Evolutionary conservation across 2,329 filamentous ascomycete genomes (phyloP), one percentile per base, ranked within the genome.

Genomic region (Drechmeria coniospora): DNA sequence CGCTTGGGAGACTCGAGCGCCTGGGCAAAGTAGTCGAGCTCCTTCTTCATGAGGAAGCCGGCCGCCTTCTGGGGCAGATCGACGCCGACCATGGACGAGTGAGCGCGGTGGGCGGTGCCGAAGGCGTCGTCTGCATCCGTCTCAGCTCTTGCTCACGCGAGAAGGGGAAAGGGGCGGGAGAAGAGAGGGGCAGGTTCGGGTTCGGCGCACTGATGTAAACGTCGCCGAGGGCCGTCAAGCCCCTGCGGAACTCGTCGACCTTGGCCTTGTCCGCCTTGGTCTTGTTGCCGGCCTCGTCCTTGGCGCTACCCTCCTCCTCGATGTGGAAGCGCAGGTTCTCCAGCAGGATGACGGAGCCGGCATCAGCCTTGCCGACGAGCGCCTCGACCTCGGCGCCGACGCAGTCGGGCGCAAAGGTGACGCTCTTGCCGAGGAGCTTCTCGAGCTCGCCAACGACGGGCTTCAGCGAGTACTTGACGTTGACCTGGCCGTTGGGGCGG

Each of bases 41-140:
- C 90, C 70, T 95, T 98, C 79, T 98, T 98, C 69, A 98, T 84
- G 49, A 98, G 75, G 76, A 94, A 98, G 37, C 90, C 90, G 32
- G 87, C 82, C 8, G 90, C 90, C 68, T 93, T 94, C 58, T 95
- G 83, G 43, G 87, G 86, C 26, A 98, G 78, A 42, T 94, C 75
- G 39, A 94, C 71, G 49, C 90, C 90, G 47, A 98, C 90, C 90
- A 98, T 98, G 57, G 87, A 95, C 58, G 84, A 94, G 74, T 98
- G 90, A 26, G 82, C 90, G 56, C 90, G 83, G 68, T 98, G 90
- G 35, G 90, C 90, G 36, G 90, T 98, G 57, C 90, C 90, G 54
- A 98, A 98, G 37, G 92, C 90, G 50, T 98, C 90, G 61, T 98
- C 83, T 92, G 41, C 12, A 12, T n/a, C n/a, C n/a, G n/a, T n/a